These are phyloP conservation scores for Aphanomyces cochlioides DNA, from an alignment of 352 stramenopile genomes.

Conservation along the genomic window DNA sequence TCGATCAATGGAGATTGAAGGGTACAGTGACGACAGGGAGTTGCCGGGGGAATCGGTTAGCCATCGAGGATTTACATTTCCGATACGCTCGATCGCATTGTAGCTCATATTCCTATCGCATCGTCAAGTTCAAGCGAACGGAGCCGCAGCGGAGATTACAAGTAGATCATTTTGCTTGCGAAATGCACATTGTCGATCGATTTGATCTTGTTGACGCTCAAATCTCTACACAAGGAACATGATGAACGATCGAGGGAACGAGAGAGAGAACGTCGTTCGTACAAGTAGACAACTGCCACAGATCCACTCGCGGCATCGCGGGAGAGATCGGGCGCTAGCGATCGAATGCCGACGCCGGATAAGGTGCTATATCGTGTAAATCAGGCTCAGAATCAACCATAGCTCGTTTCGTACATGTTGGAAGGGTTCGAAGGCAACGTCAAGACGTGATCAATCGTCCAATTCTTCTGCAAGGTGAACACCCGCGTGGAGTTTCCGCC, in stretches of 20 bases:
- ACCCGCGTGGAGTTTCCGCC: background rate
- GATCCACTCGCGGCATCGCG: background rate
- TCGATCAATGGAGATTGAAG: background rate
- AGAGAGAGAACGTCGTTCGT: background rate
- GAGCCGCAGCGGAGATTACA: background rate
- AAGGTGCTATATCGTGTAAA: background rate
- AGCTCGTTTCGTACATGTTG: background rate
- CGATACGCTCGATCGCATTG: background rate
- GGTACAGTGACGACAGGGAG: background rate
- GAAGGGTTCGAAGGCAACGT: background rate
- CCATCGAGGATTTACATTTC: background rate
- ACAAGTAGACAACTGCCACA: background rate
- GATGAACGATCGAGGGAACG: background rate
- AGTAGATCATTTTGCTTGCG: background rate
- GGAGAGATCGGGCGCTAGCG: background rate
- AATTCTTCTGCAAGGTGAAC: background rate
- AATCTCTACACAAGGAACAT: background rate
- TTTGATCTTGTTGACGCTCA: background rate
- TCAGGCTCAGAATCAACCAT: background rate
- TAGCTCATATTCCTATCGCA: conserved; percentile 8
- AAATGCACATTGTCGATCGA: conserved; percentile 4
- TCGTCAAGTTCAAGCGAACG: background rate
- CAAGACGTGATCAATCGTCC: background rate
- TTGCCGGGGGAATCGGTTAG: background rate
- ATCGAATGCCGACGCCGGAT: background rate